These are phyloP conservation scores for Iris macrosiphon DNA, from an alignment of 106 monocot genomes.

Conservation along the genomic window DNA sequence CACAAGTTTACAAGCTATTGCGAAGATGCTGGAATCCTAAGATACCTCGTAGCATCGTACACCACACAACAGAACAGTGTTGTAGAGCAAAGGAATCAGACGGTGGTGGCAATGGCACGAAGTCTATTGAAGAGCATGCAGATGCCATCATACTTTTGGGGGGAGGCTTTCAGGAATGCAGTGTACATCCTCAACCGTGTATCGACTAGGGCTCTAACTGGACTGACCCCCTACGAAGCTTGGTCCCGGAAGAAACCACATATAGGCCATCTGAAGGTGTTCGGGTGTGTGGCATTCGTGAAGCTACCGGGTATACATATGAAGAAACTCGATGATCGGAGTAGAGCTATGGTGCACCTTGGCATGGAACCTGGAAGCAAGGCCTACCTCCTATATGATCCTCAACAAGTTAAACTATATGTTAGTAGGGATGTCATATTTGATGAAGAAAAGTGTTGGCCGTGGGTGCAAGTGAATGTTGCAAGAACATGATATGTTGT, in stretches of 20 bases:
- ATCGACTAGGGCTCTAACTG: constrained; percentile 6
- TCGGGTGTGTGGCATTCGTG: constrained; percentile 14
- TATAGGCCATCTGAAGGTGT: constrained; percentile 11
- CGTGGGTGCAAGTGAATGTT: background rate
- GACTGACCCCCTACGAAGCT: background rate
- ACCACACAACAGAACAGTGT: background rate
- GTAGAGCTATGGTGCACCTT: background rate
- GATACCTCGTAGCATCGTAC: background rate
- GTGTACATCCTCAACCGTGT: constrained; percentile 9
- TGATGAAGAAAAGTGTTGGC: constrained; percentile 1
- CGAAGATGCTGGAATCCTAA: background rate
- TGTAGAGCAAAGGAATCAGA: constrained; percentile 4
- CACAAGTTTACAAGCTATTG: constrained; percentile 5
- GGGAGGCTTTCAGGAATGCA: constrained; percentile 3
- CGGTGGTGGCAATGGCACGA: constrained; percentile 13
- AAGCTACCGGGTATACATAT: background rate
- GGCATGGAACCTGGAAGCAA: background rate
- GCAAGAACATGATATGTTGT: background rate
- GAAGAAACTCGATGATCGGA: background rate
- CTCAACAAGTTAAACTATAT: background rate
- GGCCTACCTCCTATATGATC: constrained; percentile 1
- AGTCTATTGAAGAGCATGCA: constrained; percentile 12
- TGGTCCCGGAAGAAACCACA: constrained; percentile 1
- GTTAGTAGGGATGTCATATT: constrained; percentile 8
- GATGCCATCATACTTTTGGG: constrained; percentile 14